Evolutionary conservation across 2,329 filamentous ascomycete genomes (phyloP).

Genomic region (Microdochium nivale): DNA sequence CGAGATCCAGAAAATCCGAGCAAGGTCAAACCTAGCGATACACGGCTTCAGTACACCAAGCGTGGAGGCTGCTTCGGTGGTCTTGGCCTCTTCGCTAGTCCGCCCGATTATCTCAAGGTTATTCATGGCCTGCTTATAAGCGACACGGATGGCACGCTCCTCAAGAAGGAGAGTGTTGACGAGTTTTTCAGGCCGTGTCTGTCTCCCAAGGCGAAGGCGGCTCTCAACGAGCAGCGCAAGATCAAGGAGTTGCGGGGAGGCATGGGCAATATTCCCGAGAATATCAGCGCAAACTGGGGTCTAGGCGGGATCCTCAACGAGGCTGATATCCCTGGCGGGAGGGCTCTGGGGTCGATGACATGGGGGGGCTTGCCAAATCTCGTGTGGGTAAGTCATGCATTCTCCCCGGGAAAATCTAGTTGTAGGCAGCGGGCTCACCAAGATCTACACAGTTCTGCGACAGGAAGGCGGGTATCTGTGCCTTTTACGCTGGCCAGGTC

Average conservation of each 20-base stretch:
- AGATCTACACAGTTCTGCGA: conserved; percentile 7
- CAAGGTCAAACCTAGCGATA: conserved; percentile 7
- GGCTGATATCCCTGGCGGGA: conserved; percentile 9
- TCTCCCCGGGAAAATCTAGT: neutral
- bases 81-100: conserved; percentile 8
- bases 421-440: conserved; percentile 1
- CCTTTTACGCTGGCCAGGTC: conserved; percentile 10
- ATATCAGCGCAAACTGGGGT: conserved; percentile 7
- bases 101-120: conserved; percentile 9
- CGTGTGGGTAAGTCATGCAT: conserved; percentile 6
- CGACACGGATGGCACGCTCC: conserved; percentile 5
- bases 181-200: conserved; percentile 12
- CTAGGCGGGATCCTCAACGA: conserved; percentile 12
- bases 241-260: conserved; percentile 6
- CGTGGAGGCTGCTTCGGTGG: conserved; percentile 11
- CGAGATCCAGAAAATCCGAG: conserved; percentile 7
- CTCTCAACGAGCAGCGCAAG: conserved; percentile 3
- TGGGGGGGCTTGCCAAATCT: conserved; percentile 11
- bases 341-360: conserved; percentile 10
- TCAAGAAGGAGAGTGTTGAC: conserved; percentile 3
- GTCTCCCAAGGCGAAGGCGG: conserved; percentile 6
- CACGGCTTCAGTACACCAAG: conserved; percentile 8
- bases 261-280: conserved; percentile 9
- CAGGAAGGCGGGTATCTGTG: conserved; percentile 9
- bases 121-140: conserved; percentile 7